Percentiles rank a stretch among this genome's conserved stretches.
Conservation (phyloP, 139 green algal genomes). For the Micractinium sp. region DNA sequence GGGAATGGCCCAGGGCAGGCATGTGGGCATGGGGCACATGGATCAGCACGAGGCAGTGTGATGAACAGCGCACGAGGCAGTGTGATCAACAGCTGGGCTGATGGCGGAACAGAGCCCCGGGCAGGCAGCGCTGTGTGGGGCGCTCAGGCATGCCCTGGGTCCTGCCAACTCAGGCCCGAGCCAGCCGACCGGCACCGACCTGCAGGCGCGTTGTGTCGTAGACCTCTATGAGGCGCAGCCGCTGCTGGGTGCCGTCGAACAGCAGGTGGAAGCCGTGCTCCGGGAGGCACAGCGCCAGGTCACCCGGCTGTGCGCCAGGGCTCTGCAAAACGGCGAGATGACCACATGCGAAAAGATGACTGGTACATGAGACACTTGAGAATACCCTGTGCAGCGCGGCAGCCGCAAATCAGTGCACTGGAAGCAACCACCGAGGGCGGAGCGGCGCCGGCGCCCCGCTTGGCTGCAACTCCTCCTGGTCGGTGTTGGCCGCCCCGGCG, state of each 20-base stretch:
- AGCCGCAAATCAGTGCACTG: not conserved
- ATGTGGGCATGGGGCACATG: too few species aligned
- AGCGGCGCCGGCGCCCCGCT: too few species aligned
- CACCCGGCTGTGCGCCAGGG: not conserved
- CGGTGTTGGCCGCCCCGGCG: not conserved
- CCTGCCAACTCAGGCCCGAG: too few species aligned
- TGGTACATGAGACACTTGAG: not conserved
- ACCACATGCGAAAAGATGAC: not conserved
- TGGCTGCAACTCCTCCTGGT: too few species aligned
- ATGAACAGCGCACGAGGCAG: too few species aligned
- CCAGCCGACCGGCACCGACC: slow-evolving; percentile 13
- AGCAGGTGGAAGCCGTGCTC: slow-evolving; percentile 62
- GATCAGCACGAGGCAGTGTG: too few species aligned
- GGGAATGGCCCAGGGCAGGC: not conserved
- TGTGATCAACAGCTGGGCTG: not conserved
- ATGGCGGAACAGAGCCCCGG: too few species aligned
- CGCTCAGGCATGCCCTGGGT: too few species aligned
- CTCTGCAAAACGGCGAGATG: not conserved
- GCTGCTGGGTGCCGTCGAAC: slow-evolving; percentile 59
- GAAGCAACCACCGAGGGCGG: too few species aligned
- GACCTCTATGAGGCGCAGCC: slow-evolving; percentile 62
- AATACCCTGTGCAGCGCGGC: not conserved
- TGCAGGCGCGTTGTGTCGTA: slow-evolving; percentile 57
- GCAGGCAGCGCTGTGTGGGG: too few species aligned
- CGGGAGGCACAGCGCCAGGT: slow-evolving; percentile 60